Conservation (phyloP, 176 grass and related monocot species). For the Rhipidocladum racemiflorum region DNA sequence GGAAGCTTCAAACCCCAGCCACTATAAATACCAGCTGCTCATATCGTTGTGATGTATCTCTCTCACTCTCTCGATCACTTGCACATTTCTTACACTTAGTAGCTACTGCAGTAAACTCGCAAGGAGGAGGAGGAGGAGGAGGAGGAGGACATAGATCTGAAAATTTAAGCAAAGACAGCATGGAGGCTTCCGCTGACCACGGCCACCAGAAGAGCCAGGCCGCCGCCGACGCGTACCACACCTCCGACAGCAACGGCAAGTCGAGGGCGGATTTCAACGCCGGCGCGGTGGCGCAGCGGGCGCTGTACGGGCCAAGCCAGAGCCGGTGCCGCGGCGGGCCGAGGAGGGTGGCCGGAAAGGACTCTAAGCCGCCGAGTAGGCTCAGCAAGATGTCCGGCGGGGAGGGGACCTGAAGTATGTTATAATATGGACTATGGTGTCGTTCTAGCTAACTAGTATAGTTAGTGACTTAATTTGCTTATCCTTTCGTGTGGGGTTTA, state of each 20-base stretch:
- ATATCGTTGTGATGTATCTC: background rate
- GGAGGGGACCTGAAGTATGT: conserved; percentile 19
- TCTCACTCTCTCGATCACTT: background rate
- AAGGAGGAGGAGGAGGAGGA: background rate
- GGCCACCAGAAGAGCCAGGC: conserved; percentile 21
- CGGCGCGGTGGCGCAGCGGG: conserved; percentile 62
- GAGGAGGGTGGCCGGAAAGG: conserved; percentile 21
- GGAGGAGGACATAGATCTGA: background rate
- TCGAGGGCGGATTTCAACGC: conserved; percentile 35
- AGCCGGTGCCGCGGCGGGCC: conserved; percentile 15
- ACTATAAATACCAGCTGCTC: conserved; percentile 8
- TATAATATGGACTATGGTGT: background rate
- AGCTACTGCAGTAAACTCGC: background rate
- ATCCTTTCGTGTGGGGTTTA: no score
- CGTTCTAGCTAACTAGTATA: background rate
- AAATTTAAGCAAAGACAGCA: background rate
- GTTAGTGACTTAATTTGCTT: background rate
- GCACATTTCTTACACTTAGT: background rate
- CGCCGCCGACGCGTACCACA: background rate
- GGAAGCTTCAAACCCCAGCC: background rate
- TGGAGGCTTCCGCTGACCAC: conserved; percentile 31
- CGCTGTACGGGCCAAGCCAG: conserved; percentile 31
- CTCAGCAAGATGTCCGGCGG: conserved; percentile 66
- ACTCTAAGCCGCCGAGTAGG: conserved; percentile 46
- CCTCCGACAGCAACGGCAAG: conserved; percentile 7